Conservation (phyloP, 805 yeast species). For the Teunomyces funiuensis region DNA sequence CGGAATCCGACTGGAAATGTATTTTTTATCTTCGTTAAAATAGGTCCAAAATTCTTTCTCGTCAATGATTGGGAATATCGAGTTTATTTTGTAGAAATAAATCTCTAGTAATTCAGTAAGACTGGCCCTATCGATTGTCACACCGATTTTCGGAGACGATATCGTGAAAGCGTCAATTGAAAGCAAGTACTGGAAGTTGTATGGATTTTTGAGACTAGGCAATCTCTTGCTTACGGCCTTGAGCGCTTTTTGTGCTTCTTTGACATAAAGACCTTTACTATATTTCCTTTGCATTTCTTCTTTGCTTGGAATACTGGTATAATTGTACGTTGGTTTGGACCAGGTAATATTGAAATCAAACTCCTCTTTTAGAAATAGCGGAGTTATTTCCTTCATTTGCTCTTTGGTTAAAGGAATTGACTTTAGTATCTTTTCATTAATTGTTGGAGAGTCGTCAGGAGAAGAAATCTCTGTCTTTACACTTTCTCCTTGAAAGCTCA, state of each 20-base stretch:
- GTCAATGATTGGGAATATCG: conserved; percentile 31
- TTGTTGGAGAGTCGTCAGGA: not conserved
- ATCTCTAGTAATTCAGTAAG: conserved; percentile 20
- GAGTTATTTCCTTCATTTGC: conserved; percentile 14
- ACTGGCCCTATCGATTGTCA: not conserved
- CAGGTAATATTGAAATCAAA: conserved; percentile 27
- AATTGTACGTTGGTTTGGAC: conserved; percentile 15
- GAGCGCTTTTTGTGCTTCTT: conserved; percentile 8
- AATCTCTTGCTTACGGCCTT: conserved; percentile 7
- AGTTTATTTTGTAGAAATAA: conserved; percentile 32
- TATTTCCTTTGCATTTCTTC: conserved; percentile 17
- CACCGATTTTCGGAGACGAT: conserved; percentile 11
- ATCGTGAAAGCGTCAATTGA: conserved; percentile 33
- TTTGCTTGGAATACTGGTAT: conserved; percentile 25
- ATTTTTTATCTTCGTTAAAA: conserved; percentile 12
- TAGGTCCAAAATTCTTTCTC: conserved; percentile 29
- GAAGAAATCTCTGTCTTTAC: not conserved
- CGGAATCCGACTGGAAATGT: conserved; percentile 12
- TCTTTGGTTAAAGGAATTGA: not conserved
- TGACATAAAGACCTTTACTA: conserved; percentile 24
- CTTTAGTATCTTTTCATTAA: not conserved
- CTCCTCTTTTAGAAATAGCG: conserved; percentile 18
- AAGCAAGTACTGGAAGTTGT: conserved; percentile 18
- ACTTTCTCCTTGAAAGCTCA: not conserved
- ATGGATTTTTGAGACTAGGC: conserved; percentile 13